Conservation (phyloP, 2,329 filamentous ascomycete species). For the Colletotrichum costaricense region DNA sequence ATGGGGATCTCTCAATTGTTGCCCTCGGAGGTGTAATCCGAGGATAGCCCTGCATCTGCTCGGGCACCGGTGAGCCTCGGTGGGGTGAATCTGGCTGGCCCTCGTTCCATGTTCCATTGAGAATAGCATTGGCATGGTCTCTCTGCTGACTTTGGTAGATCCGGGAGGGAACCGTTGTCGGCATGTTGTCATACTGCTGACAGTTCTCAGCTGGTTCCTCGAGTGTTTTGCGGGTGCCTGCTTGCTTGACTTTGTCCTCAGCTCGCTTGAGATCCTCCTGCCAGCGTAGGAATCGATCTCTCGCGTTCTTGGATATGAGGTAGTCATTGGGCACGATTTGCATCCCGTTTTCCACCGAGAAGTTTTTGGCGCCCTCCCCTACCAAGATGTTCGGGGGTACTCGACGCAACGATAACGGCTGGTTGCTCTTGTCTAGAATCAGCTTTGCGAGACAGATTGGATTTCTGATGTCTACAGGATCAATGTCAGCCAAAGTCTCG, state of each 20-base stretch:
- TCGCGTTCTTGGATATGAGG: constrained; percentile 83
- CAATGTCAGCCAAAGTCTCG: constrained; percentile 13
- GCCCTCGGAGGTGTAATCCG: constrained; percentile 28
- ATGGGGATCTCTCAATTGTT: constrained; percentile 40
- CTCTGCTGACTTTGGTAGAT: constrained; percentile 40
- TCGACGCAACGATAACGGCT: constrained; percentile 83
- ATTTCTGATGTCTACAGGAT: constrained; percentile 82
- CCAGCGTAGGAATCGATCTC: constrained; percentile 85
- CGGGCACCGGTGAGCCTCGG: constrained; percentile 37
- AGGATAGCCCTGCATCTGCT: constrained; percentile 10
- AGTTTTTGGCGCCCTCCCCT: constrained; percentile 86
- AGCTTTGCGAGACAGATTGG: constrained; percentile 88
- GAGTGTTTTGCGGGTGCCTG: constrained; percentile 35
- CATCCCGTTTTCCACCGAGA: constrained; percentile 84
- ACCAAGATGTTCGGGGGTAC: constrained; percentile 95
- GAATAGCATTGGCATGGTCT: constrained; percentile 66
- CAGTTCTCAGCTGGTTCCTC: constrained; percentile 38
- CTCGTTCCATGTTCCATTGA: constrained; percentile 71
- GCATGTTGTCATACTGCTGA: constrained; percentile 46
- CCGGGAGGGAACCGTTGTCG: constrained; percentile 17
- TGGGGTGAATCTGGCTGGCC: constrained; percentile 70
- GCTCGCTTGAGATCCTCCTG: constrained; percentile 75
- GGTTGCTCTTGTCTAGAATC: constrained; percentile 81
- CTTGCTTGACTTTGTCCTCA: constrained; percentile 55
- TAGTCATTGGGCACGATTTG: constrained; percentile 77